Base-by-base conservation (phyloP, 495 filamentous ascomycete genomes). In the Penicillium parvum region DNA sequence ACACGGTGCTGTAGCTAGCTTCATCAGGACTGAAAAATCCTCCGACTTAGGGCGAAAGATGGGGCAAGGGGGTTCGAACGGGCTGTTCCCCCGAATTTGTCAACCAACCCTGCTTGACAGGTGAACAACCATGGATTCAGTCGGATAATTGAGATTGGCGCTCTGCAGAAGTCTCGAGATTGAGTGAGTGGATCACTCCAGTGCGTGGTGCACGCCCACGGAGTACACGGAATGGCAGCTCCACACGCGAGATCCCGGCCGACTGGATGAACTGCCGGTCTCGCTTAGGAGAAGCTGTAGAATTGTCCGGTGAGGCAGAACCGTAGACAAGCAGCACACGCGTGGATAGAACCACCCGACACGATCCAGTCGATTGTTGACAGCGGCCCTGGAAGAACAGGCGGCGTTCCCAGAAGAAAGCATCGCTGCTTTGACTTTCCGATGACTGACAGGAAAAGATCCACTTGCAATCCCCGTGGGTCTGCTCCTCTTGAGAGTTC, bases 131-230 rank as follows among this genome's bases (percentile, higher is more conserved):
- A 15, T 43, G 38, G 37, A 25, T 43, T 43, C 35, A 40, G 40
- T 47, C 5, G 23, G 7, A 30, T 41, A 30, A 40, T 53, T 50
- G 47, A 48, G 50, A 53, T 50, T 47, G 54, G 38, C 43, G 40
- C 37, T 43, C 27, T 53, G 54, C 54, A 50, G 46, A 47, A 42
- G 37, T 18, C 23, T 37, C 37, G 25, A 39, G 29, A 50, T 47
- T 29, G 18, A 40, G 37, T 38, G 38, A 34, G 23, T 32, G 30
- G 43, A 45, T 42, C 30, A 15, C 35, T 32, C n/a, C n/a, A n/a
- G n/a, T n/a, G n/a, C n/a, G 18, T 1, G 17, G 47, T 48, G 47
- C 43, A 45, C n/a, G n/a, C n/a, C n/a, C n/a, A 21, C 35, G 32
- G 4, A 25, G 15, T 47, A 40, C 35, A 50, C 36, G 52, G 49